Evolutionary conservation across 169 alveolate genomes (phyloP), one percentile per base, ranked within the genome.

Genomic region (Haemoproteus tartakovskyi): DNA sequence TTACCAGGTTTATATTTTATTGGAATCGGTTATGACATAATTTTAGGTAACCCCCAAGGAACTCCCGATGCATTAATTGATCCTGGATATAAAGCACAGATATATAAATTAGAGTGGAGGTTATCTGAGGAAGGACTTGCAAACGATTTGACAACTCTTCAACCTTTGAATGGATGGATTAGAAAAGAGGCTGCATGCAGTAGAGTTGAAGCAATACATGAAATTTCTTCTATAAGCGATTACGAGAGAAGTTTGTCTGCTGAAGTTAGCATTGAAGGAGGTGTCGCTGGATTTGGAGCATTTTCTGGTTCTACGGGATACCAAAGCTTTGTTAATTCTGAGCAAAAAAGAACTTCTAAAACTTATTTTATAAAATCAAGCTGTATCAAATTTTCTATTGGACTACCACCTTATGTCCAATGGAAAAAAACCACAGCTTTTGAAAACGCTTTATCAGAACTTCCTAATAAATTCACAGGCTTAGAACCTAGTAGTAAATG

Each of bases 111-210:
- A 33, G 14, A 27, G 14, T 86, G 91, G 91, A 70, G 38, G 11
- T 50, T 79, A 14, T 67, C 70, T 45, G 47, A 60, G 9, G 48
- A 62, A 27, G 91, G 91, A 57, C 48, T 87, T 19, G 80, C 89
- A 6, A 62, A 83, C 24, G 91, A 87, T 56, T 47, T 87, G 27
- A 26, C 36, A 12, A 74, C 81, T 6, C 87, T 87, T 24, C 94
- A 91, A 61, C 95, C 95, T 0, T 52, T 60, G 36, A 93, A 91
- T 26, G 90, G 87, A 11, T 91, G 89, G 90, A 74, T 91, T 47
- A 59, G 95, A 29, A 88, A 90, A 11, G 94, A 90, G 30, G 70
- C 78, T 26, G 89, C 95, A 38, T 91, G 95, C 41, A 84, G 94
- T 21, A 87, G 86, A 48, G 89, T 92, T 0, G 95, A 91, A 79